A percentile compares a stretch with the other conserved stretches of the same genome.
These are phyloP conservation scores for Fragaria nilgerrensis DNA, from an alignment of 306 rosid species.

Conservation along the genomic window DNA sequence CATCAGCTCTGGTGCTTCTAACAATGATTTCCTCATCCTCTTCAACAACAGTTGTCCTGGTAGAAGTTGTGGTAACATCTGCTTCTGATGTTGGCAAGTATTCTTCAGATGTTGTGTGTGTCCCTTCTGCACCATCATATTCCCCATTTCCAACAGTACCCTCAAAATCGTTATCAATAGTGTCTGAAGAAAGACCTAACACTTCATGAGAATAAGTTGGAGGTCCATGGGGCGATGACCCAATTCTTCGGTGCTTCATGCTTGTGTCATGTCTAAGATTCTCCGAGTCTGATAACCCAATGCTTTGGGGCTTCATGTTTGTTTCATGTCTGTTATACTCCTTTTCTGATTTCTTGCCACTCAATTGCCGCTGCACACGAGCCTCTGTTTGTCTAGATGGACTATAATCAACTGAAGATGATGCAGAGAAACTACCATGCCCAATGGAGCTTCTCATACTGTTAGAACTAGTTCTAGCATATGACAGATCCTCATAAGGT, in stretches of 20 bases:
- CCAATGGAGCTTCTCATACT: constrained; percentile 67
- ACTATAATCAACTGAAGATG: constrained; percentile 69
- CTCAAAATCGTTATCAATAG: constrained; percentile 38
- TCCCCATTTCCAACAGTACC: constrained; percentile 34
- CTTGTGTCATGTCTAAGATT: constrained; percentile 37
- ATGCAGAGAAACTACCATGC: constrained; percentile 67
- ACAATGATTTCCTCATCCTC: constrained; percentile 41
- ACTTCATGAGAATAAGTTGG: constrained; percentile 41
- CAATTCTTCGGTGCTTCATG: constrained; percentile 39
- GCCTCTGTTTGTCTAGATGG: constrained; percentile 51
- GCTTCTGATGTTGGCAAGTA: constrained; percentile 34
- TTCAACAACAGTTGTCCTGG: constrained; percentile 29
- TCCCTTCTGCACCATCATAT: constrained; percentile 30
- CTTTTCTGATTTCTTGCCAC: constrained; percentile 44
- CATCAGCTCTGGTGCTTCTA: constrained; percentile 35
- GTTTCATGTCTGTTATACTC: constrained; percentile 45
- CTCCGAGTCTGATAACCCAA: constrained; percentile 35
- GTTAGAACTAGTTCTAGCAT: constrained; percentile 57
- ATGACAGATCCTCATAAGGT: constrained; percentile 54
- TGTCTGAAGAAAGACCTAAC: constrained; percentile 32
- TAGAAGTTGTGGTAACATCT: constrained; percentile 37
- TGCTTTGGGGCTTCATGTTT: constrained; percentile 39
- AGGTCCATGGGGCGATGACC: constrained; percentile 39
- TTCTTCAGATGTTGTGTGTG: constrained; percentile 33
- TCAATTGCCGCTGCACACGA: constrained; percentile 59